Evolutionary conservation across 805 yeast species (phyloP).

Genomic region (Suhomyces kilbournensis): DNA sequence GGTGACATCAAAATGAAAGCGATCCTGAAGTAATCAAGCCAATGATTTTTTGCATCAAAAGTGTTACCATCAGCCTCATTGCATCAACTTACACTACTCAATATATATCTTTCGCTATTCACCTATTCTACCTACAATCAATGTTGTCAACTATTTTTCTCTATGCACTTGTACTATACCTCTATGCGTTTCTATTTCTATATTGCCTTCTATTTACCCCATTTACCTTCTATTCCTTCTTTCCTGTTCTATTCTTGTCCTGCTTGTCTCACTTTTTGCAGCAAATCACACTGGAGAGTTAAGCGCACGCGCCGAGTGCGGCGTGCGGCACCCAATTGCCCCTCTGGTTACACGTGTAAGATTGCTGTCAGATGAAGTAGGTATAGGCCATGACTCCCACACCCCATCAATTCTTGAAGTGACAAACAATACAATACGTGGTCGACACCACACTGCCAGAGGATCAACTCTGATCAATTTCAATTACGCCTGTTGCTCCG

Average conservation of each 20-base stretch:
- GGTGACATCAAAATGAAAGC: too few species aligned
- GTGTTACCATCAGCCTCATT: too few species aligned
- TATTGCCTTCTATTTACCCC: too few species aligned
- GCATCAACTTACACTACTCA: too few species aligned
- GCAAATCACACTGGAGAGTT: background rate
- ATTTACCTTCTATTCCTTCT: background rate
- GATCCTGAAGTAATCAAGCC: too few species aligned
- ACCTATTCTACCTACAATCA: too few species aligned
- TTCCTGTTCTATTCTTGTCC: background rate
- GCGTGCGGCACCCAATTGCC: background rate
- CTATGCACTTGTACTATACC: too few species aligned
- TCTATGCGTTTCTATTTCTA: too few species aligned
- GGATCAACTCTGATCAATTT: too few species aligned
- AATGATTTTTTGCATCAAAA: too few species aligned
- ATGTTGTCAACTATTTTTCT: too few species aligned
- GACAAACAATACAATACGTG: background rate
- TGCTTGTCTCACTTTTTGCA: background rate
- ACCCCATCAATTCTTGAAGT: background rate
- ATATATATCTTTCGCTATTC: too few species aligned
- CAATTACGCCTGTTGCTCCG: background rate
- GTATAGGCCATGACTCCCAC: background rate
- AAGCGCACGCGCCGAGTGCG: background rate
- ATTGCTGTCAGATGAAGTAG: background rate
- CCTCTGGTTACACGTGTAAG: constrained; percentile 3
- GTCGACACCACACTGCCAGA: background rate